Evolutionary conservation across 495 filamentous ascomycete species (phyloP).

Genomic region (Delitschia confertaspora): DNA sequence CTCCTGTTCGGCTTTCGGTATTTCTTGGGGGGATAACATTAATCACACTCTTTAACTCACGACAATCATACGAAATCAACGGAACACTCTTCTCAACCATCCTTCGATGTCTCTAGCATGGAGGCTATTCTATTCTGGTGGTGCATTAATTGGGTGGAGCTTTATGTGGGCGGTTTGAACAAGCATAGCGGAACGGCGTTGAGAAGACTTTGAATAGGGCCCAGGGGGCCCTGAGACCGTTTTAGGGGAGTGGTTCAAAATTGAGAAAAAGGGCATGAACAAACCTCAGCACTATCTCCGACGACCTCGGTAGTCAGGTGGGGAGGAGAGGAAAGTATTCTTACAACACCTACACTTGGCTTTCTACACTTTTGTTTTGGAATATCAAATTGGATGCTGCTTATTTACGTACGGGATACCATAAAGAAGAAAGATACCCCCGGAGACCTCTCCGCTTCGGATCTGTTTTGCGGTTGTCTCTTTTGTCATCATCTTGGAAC

Average conservation of each 20-base stretch:
- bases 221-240: constrained; percentile 4
- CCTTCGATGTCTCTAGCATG: constrained; percentile 11
- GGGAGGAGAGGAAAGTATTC: not conserved
- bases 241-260: not conserved
- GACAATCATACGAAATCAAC: constrained; percentile 13
- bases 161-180: constrained; percentile 12
- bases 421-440: constrained; percentile 21
- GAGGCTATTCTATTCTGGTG: constrained; percentile 5
- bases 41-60: constrained; percentile 24
- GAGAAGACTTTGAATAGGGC: constrained; percentile 8
- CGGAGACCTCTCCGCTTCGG: too few relatives aligned
- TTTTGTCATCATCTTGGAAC: too few relatives aligned
- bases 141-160: not conserved
- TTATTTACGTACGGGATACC: not conserved
- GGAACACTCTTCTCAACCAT: constrained; percentile 19
- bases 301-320: not conserved
- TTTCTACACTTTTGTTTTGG: constrained; percentile 6
- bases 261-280: constrained; percentile 16
- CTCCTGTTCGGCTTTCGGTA: constrained; percentile 1
- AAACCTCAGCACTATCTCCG: constrained; percentile 2
- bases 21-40: constrained; percentile 22
- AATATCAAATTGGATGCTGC: constrained; percentile 11
- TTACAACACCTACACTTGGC: constrained; percentile 3
- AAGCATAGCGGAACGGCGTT: constrained; percentile 28
- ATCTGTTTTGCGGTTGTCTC: too few relatives aligned